A percentile compares a stretch with the other conserved stretches of the same genome.
These are phyloP conservation scores for Apiospora pterosperma DNA, from an alignment of 2,329 filamentous ascomycete species.

Conservation along the genomic window DNA sequence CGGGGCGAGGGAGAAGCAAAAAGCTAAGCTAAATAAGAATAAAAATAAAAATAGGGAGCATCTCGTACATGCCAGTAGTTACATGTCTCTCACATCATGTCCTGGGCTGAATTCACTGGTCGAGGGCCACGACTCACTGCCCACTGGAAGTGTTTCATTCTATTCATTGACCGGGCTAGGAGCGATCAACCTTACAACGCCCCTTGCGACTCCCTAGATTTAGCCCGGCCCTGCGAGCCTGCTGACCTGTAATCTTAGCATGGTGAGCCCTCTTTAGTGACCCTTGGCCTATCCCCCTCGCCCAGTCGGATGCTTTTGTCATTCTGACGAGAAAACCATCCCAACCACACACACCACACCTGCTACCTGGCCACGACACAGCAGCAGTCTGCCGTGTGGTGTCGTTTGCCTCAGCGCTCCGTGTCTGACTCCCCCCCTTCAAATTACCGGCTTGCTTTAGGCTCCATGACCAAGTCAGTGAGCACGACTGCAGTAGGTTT, in stretches of 20 bases:
- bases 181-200: too few species aligned
- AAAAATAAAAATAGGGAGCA: neutral
- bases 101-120: neutral
- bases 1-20: neutral
- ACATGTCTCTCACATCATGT: neutral
- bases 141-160: neutral
- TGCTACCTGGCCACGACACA: neutral
- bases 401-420: neutral
- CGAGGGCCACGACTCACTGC: neutral
- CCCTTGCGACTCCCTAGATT: slow-evolving; percentile 1
- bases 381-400: slow-evolving; percentile 1
- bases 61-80: neutral
- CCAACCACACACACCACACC: neutral
- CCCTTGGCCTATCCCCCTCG: neutral
- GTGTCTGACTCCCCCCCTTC: neutral
- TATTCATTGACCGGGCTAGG: neutral
- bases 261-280: neutral
- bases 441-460: neutral
- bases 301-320: neutral
- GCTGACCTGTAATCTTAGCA: neutral
- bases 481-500: neutral
- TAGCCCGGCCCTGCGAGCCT: neutral
- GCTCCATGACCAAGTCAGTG: neutral
- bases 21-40: too few species aligned
- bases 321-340: neutral